These are phyloP conservation scores for Hyphodiscus sp. DNA, from an alignment of 2,329 filamentous ascomycete genomes.

Conservation along the genomic window DNA sequence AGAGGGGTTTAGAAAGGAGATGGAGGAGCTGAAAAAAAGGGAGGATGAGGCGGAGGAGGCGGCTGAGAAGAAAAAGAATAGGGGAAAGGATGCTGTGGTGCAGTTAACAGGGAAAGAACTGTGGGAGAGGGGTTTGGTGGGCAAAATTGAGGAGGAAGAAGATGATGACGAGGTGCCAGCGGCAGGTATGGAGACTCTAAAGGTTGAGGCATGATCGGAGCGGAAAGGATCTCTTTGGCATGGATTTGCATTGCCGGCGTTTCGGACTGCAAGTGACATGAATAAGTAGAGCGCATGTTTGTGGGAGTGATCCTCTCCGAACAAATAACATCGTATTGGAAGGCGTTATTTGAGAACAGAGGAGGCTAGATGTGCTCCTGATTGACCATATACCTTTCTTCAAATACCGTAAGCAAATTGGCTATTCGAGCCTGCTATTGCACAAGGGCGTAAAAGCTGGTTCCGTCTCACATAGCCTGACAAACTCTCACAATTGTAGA, in stretches of 20 bases:
- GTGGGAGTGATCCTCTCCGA: too few species aligned
- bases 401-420: too few species aligned
- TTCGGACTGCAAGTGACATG: neutral
- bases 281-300: neutral
- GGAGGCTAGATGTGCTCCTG: too few species aligned
- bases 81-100: conserved; percentile 64
- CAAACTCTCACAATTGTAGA: too few species aligned
- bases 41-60: conserved; percentile 70
- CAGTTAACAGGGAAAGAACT: conserved; percentile 68
- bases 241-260: conserved; percentile 28
- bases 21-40: conserved; percentile 63
- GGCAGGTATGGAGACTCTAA: conserved; percentile 63
- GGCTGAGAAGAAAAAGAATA: conserved; percentile 77
- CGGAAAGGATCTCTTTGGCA: conserved; percentile 12
- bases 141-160: conserved; percentile 60
- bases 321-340: too few species aligned
- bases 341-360: too few species aligned
- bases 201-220: conserved; percentile 46
- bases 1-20: conserved; percentile 68
- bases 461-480: too few species aligned
- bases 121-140: conserved; percentile 68
- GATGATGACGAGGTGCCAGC: conserved; percentile 53
- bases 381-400: too few species aligned
- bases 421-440: too few species aligned
- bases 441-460: too few species aligned